These are phyloP conservation scores for Mucuna pruriens DNA, from an alignment of 306 rosid genomes.

Conservation along the genomic window DNA sequence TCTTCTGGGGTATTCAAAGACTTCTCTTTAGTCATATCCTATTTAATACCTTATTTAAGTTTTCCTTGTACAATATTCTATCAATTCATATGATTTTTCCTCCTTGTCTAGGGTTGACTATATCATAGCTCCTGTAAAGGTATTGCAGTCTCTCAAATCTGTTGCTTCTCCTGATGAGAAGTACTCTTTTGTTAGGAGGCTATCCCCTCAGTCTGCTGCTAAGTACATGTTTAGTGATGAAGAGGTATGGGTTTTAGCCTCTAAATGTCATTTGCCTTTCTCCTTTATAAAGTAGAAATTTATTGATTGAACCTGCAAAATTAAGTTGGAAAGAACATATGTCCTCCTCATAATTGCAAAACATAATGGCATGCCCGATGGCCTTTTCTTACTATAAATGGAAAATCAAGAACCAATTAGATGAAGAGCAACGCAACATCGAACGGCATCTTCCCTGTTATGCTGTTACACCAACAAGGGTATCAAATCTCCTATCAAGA, in stretches of 20 bases:
- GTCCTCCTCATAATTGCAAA: slow-evolving; percentile 3
- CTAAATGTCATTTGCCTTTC: slow-evolving; percentile 16
- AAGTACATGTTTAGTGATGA: slow-evolving; percentile 64
- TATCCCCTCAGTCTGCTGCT: slow-evolving; percentile 84
- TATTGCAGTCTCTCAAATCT: slow-evolving; percentile 91
- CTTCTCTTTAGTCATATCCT: slow-evolving; percentile 22
- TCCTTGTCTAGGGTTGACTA: slow-evolving; percentile 79
- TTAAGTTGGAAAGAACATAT: neutral
- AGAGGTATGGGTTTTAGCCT: slow-evolving; percentile 67
- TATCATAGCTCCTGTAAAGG: slow-evolving; percentile 91
- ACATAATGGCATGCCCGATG: slow-evolving; percentile 16
- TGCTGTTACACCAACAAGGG: slow-evolving; percentile 12
- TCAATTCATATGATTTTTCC: slow-evolving; percentile 22
- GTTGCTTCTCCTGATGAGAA: slow-evolving; percentile 75
- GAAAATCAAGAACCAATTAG: slow-evolving; percentile 17
- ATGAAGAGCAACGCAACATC: slow-evolving; percentile 13
- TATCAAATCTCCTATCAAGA: neutral
- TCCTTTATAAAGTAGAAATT: slow-evolving; percentile 21
- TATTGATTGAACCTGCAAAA: slow-evolving; percentile 11
- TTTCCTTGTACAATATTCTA: slow-evolving; percentile 24
- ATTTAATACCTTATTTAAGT: slow-evolving; percentile 27
- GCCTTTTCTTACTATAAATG: neutral
- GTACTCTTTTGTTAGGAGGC: slow-evolving; percentile 80
- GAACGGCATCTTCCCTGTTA: slow-evolving; percentile 16
- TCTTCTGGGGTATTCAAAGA: slow-evolving; percentile 79